phyloP scores from a whole-genome alignment of 192 early-diverging fungal species.

The Linnemannia zychae region DNA sequence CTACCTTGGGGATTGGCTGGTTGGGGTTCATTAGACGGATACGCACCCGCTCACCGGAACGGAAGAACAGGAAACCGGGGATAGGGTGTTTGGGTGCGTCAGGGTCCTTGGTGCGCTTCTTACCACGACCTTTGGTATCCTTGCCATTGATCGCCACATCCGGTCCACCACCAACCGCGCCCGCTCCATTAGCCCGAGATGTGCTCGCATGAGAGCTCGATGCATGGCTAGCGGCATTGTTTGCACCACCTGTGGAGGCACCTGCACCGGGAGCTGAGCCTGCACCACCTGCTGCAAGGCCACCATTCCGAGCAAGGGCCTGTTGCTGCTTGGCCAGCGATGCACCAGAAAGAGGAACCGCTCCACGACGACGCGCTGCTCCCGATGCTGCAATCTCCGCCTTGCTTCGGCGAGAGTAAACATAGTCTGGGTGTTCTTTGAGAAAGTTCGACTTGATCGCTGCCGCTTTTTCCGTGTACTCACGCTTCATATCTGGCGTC shows the following conservation, averaged over 20 bases:
- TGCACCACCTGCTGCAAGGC: slow-evolving; percentile 23
- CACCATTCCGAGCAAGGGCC: slow-evolving; percentile 14
- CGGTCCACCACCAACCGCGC: not conserved
- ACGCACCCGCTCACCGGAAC: slow-evolving; percentile 74
- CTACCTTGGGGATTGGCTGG: slow-evolving; percentile 81
- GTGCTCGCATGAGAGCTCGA: not conserved
- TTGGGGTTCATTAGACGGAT: slow-evolving; percentile 76
- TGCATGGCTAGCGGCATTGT: not conserved
- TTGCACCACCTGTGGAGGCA: not conserved
- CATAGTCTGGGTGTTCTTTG: slow-evolving; percentile 66
- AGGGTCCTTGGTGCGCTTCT: slow-evolving; percentile 80
- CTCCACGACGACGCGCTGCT: slow-evolving; percentile 49
- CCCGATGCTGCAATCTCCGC: slow-evolving; percentile 67
- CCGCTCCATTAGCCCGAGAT: not conserved
- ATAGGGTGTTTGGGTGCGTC: slow-evolving; percentile 89
- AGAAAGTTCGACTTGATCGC: slow-evolving; percentile 63
- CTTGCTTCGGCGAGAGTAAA: slow-evolving; percentile 72
- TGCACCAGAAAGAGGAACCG: slow-evolving; percentile 4
- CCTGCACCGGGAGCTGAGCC: not conserved
- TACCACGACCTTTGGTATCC: slow-evolving; percentile 65
- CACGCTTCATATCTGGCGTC: slow-evolving; percentile 51
- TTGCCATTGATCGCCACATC: slow-evolving; percentile 42
- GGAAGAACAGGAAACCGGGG: slow-evolving; percentile 87
- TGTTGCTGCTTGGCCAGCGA: slow-evolving; percentile 4
- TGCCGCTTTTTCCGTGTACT: slow-evolving; percentile 63